Evolutionary conservation across 2,329 filamentous ascomycete species (phyloP).

Genomic region (Paecilomyces fulvus): DNA sequence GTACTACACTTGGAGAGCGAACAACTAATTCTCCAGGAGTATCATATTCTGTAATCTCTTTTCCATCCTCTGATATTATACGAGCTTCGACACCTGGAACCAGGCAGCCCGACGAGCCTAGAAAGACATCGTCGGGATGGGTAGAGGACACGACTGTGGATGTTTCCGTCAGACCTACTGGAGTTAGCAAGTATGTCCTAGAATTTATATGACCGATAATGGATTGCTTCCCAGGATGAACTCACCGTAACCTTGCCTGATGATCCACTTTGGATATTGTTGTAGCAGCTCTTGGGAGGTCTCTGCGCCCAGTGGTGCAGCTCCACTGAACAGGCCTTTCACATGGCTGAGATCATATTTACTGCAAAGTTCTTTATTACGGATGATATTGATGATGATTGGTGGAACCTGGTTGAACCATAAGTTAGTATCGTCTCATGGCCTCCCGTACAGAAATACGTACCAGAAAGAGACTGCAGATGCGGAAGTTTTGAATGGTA

Average conservation of each 20-base stretch:
- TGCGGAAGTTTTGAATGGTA: slow-evolving; percentile 60
- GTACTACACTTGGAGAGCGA: slow-evolving; percentile 64
- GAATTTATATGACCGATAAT: not conserved
- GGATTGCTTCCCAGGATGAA: not conserved
- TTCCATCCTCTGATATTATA: slow-evolving; percentile 59
- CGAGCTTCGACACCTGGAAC: slow-evolving; percentile 57
- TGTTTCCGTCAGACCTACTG: slow-evolving; percentile 64
- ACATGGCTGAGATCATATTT: slow-evolving; percentile 68
- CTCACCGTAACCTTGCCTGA: slow-evolving; percentile 65
- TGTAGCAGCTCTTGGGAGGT: slow-evolving; percentile 56
- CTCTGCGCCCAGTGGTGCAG: slow-evolving; percentile 68
- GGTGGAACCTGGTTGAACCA: slow-evolving; percentile 59
- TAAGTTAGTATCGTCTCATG: not conserved
- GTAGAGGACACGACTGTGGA: slow-evolving; percentile 59
- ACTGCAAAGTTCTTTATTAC: slow-evolving; percentile 50
- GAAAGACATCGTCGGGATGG: slow-evolving; percentile 51
- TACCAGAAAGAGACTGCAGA: slow-evolving; percentile 59
- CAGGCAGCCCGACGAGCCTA: slow-evolving; percentile 65
- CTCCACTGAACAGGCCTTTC: slow-evolving; percentile 59
- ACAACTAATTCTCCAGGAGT: slow-evolving; percentile 74
- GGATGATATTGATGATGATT: slow-evolving; percentile 69
- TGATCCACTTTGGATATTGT: slow-evolving; percentile 54
- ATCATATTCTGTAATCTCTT: slow-evolving; percentile 62
- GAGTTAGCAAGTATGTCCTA: slow-evolving; percentile 2
- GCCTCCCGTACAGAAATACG: slow-evolving; percentile 13